Conservation (phyloP, 1,284 basidiomycete species). For the Ceratobasidium sp. region DNA sequence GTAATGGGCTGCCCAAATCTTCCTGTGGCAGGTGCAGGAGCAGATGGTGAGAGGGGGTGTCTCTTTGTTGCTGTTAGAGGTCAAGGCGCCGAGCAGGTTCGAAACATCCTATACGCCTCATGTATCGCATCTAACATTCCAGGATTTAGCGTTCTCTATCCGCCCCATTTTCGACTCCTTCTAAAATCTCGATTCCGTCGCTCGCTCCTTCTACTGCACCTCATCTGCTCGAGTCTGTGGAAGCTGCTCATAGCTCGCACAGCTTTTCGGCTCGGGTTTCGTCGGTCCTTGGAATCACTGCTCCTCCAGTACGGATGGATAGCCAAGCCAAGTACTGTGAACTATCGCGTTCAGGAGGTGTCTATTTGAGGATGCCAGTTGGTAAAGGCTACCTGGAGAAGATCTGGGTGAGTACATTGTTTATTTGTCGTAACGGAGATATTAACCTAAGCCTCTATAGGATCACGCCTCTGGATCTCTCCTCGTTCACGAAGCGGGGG, state of each 20-base stretch:
- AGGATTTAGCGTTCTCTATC: slow-evolving; percentile 59
- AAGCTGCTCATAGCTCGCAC: slow-evolving; percentile 91
- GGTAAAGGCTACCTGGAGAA: slow-evolving; percentile 86
- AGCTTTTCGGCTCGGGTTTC: slow-evolving; percentile 83
- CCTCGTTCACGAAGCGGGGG: slow-evolving; percentile 90
- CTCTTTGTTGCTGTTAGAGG: slow-evolving; percentile 87
- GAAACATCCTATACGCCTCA: slow-evolving; percentile 37
- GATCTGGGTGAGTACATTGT: slow-evolving; percentile 79
- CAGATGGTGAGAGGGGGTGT: slow-evolving; percentile 74
- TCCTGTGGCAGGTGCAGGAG: slow-evolving; percentile 66
- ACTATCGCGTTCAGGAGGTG: slow-evolving; percentile 65
- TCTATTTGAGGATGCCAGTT: slow-evolving; percentile 92
- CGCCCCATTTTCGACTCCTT: slow-evolving; percentile 48
- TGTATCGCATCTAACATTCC: not conserved
- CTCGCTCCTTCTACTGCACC: slow-evolving; percentile 60
- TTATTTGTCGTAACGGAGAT: slow-evolving; percentile 23
- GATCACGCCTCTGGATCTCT: slow-evolving; percentile 93
- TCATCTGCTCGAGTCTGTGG: slow-evolving; percentile 91
- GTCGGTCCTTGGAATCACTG: slow-evolving; percentile 72
- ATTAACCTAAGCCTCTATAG: slow-evolving; percentile 55
- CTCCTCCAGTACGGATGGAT: slow-evolving; percentile 88
- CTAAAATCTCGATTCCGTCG: slow-evolving; percentile 49
- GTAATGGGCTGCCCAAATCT: slow-evolving; percentile 97
- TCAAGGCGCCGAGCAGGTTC: slow-evolving; percentile 81
- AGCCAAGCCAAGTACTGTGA: slow-evolving; percentile 97